Evolutionary conservation across 192 early-diverging fungal species (phyloP).

Genomic region (Lobosporangium transversale): DNA sequence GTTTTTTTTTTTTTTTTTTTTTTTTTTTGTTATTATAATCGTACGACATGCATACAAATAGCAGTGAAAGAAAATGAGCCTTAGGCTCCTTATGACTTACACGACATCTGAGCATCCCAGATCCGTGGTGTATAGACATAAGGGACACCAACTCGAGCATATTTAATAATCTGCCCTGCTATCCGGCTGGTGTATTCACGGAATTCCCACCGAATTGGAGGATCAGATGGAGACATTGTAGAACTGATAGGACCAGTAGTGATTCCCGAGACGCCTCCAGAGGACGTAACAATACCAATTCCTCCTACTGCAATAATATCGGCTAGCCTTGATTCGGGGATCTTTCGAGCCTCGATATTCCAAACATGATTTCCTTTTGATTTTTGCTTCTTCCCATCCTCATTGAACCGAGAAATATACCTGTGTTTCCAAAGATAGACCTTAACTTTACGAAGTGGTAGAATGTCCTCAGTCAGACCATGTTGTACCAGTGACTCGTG

Average conservation of each 20-base stretch:
- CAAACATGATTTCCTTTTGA: conserved; percentile 84
- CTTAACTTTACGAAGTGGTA: conserved; percentile 73
- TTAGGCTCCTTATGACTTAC: conserved; percentile 23
- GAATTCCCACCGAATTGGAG: conserved; percentile 69
- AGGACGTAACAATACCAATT: neutral
- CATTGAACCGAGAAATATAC: conserved; percentile 84
- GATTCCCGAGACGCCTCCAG: neutral
- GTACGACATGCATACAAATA: neutral
- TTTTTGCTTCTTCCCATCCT: conserved; percentile 83
- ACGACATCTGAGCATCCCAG: conserved; percentile 80
- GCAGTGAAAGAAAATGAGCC: neutral
- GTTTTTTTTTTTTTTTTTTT: too few species aligned
- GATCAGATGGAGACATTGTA: neutral
- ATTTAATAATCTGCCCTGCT: conserved; percentile 68
- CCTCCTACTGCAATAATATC: neutral
- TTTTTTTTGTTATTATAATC: neutral
- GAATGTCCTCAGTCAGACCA: conserved; percentile 70
- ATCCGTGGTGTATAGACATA: conserved; percentile 76
- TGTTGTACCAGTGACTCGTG: conserved; percentile 70
- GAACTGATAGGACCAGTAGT: neutral
- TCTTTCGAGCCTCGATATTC: conserved; percentile 84
- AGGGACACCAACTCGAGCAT: conserved; percentile 67
- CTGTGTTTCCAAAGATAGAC: conserved; percentile 77
- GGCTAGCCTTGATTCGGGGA: conserved; percentile 51
- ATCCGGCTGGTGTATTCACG: conserved; percentile 77